phyloP scores from a whole-genome alignment of 2,329 filamentous ascomycete species.

The Monosporascus sp. region DNA sequence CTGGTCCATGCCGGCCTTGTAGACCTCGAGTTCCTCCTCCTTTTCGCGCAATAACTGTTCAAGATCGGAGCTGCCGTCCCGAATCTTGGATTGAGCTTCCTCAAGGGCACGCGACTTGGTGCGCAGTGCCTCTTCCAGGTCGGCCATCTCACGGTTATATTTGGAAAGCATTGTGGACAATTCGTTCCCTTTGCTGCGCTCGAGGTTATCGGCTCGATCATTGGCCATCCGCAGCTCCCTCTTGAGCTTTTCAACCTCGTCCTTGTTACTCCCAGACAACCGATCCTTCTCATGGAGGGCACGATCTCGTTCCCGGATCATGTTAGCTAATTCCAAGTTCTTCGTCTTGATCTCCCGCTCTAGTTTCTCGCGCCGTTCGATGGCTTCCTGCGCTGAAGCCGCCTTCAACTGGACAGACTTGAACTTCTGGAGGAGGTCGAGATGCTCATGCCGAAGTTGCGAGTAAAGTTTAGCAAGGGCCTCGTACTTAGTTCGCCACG shows the following conservation, averaged over 20 bases:
- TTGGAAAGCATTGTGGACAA: slow-evolving; percentile 90
- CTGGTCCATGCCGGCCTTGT: slow-evolving; percentile 97
- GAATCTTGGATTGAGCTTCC: slow-evolving; percentile 70
- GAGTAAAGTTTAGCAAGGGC: slow-evolving; percentile 95
- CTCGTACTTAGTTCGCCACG: slow-evolving; percentile 96
- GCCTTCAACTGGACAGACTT: slow-evolving; percentile 95
- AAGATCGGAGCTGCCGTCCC: slow-evolving; percentile 78
- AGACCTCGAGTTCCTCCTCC: slow-evolving; percentile 95
- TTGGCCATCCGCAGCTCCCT: slow-evolving; percentile 88
- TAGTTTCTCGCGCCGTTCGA: slow-evolving; percentile 88
- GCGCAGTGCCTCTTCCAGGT: slow-evolving; percentile 85
- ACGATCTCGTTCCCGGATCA: slow-evolving; percentile 94
- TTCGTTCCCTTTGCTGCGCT: slow-evolving; percentile 90
- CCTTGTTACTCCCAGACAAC: slow-evolving; percentile 76
- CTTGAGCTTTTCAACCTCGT: slow-evolving; percentile 91
- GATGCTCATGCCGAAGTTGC: slow-evolving; percentile 88
- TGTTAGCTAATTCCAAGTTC: slow-evolving; percentile 96
- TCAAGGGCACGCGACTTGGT: slow-evolving; percentile 86
- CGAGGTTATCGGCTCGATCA: slow-evolving; percentile 85
- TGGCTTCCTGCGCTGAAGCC: slow-evolving; percentile 92
- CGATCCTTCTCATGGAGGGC: slow-evolving; percentile 91
- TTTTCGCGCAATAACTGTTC: slow-evolving; percentile 84
- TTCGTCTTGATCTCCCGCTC: slow-evolving; percentile 98
- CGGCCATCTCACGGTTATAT: slow-evolving; percentile 95
- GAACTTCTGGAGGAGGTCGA: slow-evolving; percentile 92